These are phyloP conservation scores for Mortierella sp. DNA, from an alignment of 371 early-diverging fungal species.

Conservation along the genomic window DNA sequence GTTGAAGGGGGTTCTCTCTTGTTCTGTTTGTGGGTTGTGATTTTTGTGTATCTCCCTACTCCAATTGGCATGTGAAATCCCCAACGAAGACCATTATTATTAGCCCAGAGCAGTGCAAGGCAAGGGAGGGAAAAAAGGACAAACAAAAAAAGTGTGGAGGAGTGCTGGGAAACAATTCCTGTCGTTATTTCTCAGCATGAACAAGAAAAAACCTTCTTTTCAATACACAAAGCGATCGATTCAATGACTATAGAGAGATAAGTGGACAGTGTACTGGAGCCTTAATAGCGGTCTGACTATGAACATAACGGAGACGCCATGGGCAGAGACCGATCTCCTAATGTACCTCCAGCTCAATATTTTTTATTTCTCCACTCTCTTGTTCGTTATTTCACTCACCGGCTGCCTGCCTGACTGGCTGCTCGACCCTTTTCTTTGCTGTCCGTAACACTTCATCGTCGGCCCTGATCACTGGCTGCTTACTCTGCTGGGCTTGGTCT, in stretches of 20 bases:
- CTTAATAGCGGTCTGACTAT: neutral
- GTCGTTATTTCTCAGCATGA: neutral
- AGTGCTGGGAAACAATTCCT: slow-evolving; percentile 49
- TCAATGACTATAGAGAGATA: neutral
- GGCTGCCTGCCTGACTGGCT: slow-evolving; percentile 13
- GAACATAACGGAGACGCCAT: slow-evolving; percentile 2
- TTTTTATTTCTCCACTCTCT: slow-evolving; percentile 1
- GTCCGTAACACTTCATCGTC: neutral
- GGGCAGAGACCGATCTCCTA: slow-evolving; percentile 5
- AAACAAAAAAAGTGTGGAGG: slow-evolving; percentile 44
- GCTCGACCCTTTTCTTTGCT: neutral
- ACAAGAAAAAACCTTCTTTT: slow-evolving; percentile 11
- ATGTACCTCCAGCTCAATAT: neutral
- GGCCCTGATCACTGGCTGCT: slow-evolving; percentile 10
- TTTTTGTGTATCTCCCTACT: neutral
- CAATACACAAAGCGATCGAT: neutral
- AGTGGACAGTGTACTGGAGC: neutral
- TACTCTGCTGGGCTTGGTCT: neutral
- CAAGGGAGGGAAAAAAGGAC: slow-evolving; percentile 34
- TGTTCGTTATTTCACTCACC: neutral
- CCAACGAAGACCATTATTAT: neutral
- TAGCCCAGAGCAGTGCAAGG: neutral
- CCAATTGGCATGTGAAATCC: slow-evolving; percentile 11
- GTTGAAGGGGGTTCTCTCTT: neutral
- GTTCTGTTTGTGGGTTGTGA: neutral